These are phyloP conservation scores for Calvatia gigantea DNA, from an alignment of 768 basidiomycete genomes.

Conservation along the genomic window DNA sequence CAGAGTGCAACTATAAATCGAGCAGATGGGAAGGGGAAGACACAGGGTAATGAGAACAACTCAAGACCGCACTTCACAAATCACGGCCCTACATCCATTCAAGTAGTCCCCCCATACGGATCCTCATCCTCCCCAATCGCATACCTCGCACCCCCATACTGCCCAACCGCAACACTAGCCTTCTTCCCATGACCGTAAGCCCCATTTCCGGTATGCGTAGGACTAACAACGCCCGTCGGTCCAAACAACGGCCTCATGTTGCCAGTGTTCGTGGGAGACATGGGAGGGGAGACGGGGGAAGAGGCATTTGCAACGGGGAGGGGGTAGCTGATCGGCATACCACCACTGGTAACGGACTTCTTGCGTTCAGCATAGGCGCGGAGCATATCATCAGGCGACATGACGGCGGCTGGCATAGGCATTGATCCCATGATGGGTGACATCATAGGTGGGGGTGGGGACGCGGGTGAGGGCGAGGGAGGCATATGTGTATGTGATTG, in stretches of 20 bases:
- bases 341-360: slow-evolving; percentile 16
- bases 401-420: slow-evolving; percentile 33
- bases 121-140: slow-evolving; percentile 6
- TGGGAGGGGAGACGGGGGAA: slow-evolving; percentile 10
- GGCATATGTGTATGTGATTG: slow-evolving; percentile 12
- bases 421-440: slow-evolving; percentile 31
- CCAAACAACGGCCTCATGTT: neutral
- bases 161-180: neutral
- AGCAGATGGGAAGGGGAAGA: neutral
- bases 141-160: neutral
- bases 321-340: slow-evolving; percentile 20
- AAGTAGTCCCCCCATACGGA: slow-evolving; percentile 4
- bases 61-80: too few relatives aligned
- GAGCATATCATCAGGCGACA: slow-evolving; percentile 73
- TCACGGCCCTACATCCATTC: too few relatives aligned
- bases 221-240: slow-evolving; percentile 1
- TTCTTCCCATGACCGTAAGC: neutral
- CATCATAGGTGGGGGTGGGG: slow-evolving; percentile 11
- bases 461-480: neutral
- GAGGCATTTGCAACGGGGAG: slow-evolving; percentile 23
- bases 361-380: slow-evolving; percentile 46
- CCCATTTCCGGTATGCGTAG: slow-evolving; percentile 1
- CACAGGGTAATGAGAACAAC: neutral
- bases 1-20: neutral
- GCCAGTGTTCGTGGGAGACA: slow-evolving; percentile 1